These are phyloP conservation scores for Rhododendron griersonianum DNA, from an alignment of 148 eudicot species.

Conservation along the genomic window DNA sequence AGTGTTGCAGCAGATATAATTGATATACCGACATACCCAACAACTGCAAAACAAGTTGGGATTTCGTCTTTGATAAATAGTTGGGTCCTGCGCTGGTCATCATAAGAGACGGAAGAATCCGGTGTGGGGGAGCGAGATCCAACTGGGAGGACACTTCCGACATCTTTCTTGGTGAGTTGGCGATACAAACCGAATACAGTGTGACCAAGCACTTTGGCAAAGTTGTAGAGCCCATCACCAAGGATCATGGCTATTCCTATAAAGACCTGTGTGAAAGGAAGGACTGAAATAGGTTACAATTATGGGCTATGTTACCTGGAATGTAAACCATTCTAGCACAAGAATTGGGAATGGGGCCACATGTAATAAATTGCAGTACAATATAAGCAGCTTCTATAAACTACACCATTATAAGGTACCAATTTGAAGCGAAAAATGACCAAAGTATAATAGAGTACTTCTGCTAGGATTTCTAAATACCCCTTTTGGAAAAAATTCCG, in stretches of 20 bases:
- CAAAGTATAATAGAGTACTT: not conserved
- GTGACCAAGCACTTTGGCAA: conserved; percentile 52
- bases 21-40: conserved; percentile 51
- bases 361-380: not conserved
- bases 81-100: conserved; percentile 57
- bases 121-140: conserved; percentile 17
- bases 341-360: not conserved
- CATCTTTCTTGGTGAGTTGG: conserved; percentile 30
- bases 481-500: not conserved
- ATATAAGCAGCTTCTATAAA: not conserved
- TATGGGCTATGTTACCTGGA: not conserved
- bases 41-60: conserved; percentile 61
- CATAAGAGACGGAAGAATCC: conserved; percentile 32
- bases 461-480: not conserved
- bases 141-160: conserved; percentile 31
- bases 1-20: conserved; percentile 38
- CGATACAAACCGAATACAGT: conserved; percentile 49
- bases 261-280: conserved; percentile 45
- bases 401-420: not conserved
- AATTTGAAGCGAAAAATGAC: not conserved
- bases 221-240: conserved; percentile 91
- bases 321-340: not conserved
- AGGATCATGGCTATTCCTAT: conserved; percentile 79
- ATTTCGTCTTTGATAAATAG: conserved; percentile 74
- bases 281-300: not conserved